phyloP scores from a whole-genome alignment of 2,329 filamentous ascomycete genomes.

The Xenoacremonium recifei region DNA sequence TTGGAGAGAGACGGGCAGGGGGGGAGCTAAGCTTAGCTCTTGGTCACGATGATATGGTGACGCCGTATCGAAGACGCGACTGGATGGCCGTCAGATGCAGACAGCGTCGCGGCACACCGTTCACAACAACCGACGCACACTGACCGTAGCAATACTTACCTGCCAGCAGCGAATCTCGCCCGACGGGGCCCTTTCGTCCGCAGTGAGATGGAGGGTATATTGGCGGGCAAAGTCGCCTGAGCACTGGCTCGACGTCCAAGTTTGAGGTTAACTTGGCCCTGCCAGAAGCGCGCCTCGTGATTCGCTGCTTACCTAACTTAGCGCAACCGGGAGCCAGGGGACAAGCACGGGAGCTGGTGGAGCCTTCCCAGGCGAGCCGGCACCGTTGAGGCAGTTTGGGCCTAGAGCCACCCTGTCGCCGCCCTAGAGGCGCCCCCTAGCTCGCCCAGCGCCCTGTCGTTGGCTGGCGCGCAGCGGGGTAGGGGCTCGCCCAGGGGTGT shows the following conservation, averaged over 20 bases:
- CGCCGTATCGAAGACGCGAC: not conserved
- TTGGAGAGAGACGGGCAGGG: not conserved
- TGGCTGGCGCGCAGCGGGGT: not conserved
- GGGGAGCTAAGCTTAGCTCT: not conserved
- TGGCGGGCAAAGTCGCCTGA: conserved; percentile 3
- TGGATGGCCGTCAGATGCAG: not conserved
- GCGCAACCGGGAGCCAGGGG: conserved; percentile 12
- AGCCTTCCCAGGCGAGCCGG: conserved; percentile 5
- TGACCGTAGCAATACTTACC: too few relatives aligned
- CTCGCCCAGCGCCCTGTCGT: too few relatives aligned
- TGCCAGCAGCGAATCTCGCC: too few relatives aligned
- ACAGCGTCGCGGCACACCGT: not conserved
- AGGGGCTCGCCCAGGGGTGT: conserved; percentile 12
- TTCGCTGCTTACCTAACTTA: conserved; percentile 16
- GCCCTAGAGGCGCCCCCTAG: conserved; percentile 3
- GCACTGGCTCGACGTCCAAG: conserved; percentile 15
- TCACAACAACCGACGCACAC: too few relatives aligned
- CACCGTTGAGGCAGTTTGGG: conserved; percentile 20
- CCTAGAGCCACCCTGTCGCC: conserved; percentile 12
- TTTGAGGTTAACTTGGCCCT: conserved; percentile 27
- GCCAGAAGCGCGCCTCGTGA: conserved; percentile 15
- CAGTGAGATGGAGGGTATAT: conserved; percentile 18
- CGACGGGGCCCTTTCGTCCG: not conserved
- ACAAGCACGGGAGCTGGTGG: conserved; percentile 19
- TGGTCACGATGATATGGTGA: not conserved